Evolutionary conservation across 2,329 filamentous ascomycete genomes (phyloP), one percentile per base, ranked within the genome.

Genomic region (Hypoxylon sp.): DNA sequence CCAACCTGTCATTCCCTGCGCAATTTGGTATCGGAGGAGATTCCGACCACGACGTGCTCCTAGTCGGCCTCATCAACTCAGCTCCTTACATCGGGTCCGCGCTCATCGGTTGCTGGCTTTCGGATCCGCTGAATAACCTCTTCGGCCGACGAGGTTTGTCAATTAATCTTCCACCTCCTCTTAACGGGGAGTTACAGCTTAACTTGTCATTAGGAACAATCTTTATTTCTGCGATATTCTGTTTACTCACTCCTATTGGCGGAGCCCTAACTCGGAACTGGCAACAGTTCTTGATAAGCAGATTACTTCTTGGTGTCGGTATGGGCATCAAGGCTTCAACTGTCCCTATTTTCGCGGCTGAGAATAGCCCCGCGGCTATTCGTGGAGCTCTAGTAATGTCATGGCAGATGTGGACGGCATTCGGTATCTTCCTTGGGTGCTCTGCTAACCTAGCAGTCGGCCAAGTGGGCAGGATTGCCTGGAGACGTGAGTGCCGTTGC

Each of bases 381-480:
- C 85, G 89, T 59, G 89, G 89, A 55, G 89, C 88, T 1, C 78
- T 92, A 4, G 88, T 91, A 38, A 93, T 92, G 89, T 85, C 86
- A 70, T 91, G 88, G 88, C 88, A 91, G 75, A 70, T 81, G 71
- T 82, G 80, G 79, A 81, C 79, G 0, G 80, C 80, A 0, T 84
- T 85, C 46, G 82, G 83, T 2, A 85, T 86, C 64, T 81, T 85
- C 78, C 62, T 84, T 5, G 87, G 87, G 11, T 89, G 83, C 72
- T 83, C 81, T 16, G 86, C 82, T 30, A 86, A 88, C 69, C 78
- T 89, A 28, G 85, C 83, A 4, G 87, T 90, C 71, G 87, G 86
- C 72, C 78, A 84, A 59, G 84, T 83, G 36, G 75, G 78, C 33
- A 83, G 86, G 64, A 71, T 72, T 44, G 52, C 71, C 42, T 73